Conservation (phyloP, 345 rosid genomes). For the Balakata baccata region DNA sequence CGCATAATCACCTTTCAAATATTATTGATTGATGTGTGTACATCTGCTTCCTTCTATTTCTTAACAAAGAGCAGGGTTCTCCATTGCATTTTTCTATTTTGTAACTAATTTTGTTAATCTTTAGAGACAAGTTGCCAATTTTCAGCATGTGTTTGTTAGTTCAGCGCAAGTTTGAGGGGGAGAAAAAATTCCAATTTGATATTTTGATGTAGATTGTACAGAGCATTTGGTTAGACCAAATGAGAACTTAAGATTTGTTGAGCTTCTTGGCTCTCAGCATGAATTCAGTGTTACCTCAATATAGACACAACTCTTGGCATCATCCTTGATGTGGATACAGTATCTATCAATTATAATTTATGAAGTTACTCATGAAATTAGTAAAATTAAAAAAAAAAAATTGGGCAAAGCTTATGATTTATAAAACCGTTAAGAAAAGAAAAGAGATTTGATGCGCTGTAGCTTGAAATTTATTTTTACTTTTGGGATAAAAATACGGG, state of each 20-base stretch:
- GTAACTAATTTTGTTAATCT: neutral
- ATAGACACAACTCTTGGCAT: neutral
- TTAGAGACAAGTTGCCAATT: neutral
- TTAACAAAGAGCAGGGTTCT: neutral
- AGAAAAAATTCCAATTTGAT: no score
- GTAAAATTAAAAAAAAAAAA: no score
- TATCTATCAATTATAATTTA: neutral
- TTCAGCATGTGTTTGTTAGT: neutral
- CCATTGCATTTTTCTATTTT: neutral
- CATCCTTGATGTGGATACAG: neutral
- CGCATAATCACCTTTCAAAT: conserved; percentile 3
- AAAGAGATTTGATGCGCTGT: neutral
- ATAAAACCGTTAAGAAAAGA: neutral
- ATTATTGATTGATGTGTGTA: neutral
- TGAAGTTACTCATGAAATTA: neutral
- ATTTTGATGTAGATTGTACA: no score
- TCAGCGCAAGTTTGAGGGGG: neutral
- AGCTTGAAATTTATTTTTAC: neutral
- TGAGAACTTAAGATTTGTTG: neutral
- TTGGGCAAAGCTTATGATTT: neutral
- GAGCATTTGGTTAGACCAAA: neutral
- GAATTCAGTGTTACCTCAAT: neutral
- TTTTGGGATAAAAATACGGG: neutral
- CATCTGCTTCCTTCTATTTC: neutral
- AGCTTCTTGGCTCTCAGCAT: neutral